phyloP scores from a whole-genome alignment of 2,329 filamentous ascomycete species.

The Botrytis sinoallii region DNA sequence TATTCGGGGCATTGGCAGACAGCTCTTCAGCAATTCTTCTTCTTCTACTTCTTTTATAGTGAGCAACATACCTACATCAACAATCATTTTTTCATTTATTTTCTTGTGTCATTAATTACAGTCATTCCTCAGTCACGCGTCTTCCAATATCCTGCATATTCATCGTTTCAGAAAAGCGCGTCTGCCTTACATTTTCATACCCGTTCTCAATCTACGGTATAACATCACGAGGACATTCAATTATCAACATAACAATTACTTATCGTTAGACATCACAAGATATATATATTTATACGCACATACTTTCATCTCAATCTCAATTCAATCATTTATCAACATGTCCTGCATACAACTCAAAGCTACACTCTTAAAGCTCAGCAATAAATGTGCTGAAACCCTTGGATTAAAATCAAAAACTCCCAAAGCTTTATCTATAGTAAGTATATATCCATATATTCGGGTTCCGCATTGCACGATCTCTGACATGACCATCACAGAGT shows the following conservation, averaged over 20 bases:
- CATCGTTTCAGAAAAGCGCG: constrained; percentile 16
- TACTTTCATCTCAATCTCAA: constrained; percentile 6
- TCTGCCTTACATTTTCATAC: background rate
- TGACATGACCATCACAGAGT: constrained; percentile 45
- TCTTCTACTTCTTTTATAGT: constrained; percentile 17
- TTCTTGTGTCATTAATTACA: constrained; percentile 2
- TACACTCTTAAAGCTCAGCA: constrained; percentile 21
- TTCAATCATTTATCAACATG: constrained; percentile 17
- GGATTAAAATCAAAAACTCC: constrained; percentile 24
- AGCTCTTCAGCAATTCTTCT: constrained; percentile 24
- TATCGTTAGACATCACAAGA: background rate
- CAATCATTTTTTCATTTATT: background rate
- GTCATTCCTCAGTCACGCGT: constrained; percentile 24
- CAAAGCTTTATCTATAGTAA: constrained; percentile 26
- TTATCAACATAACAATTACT: background rate
- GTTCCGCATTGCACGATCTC: constrained; percentile 15
- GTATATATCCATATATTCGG: background rate
- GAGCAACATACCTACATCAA: background rate
- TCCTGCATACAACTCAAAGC: constrained; percentile 22
- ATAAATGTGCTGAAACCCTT: constrained; percentile 24
- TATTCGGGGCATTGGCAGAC: constrained; percentile 12
- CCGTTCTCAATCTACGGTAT: background rate
- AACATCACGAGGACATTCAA: background rate
- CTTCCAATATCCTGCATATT: constrained; percentile 15
- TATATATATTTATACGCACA: constrained; percentile 10